These are phyloP conservation scores for Iberis pinnata DNA, from an alignment of 345 rosid genomes.

Conservation along the genomic window DNA sequence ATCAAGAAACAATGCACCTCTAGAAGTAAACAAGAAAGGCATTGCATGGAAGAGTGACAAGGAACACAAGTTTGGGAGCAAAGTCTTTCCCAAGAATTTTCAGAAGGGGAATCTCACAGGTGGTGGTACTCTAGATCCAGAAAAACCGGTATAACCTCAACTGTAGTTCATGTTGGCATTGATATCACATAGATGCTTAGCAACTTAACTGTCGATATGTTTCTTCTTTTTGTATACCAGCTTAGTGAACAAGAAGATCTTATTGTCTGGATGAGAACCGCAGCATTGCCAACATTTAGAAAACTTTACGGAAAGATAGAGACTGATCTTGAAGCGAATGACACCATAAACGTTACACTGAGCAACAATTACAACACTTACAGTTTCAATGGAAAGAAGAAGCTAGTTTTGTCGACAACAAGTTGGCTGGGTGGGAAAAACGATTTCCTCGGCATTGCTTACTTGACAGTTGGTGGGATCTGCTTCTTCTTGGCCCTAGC, in stretches of 20 bases:
- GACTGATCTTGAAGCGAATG: conserved; percentile 52
- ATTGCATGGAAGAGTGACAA: conserved; percentile 84
- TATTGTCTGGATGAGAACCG: conserved; percentile 99
- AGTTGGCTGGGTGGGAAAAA: conserved; percentile 99
- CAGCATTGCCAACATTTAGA: conserved; percentile 96
- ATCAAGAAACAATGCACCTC: conserved; percentile 33
- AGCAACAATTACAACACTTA: conserved; percentile 78
- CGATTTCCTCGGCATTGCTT: conserved; percentile 94
- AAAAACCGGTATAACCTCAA: conserved; percentile 40
- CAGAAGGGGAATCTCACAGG: conserved; percentile 59
- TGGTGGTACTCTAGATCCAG: conserved; percentile 39
- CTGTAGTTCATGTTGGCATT: neutral
- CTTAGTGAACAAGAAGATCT: conserved; percentile 91
- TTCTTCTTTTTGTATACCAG: conserved; percentile 34
- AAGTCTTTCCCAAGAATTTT: conserved; percentile 74
- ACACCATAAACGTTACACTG: conserved; percentile 47
- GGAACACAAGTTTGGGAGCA: conserved; percentile 79
- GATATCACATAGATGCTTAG: conserved; percentile 5
- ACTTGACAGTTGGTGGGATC: conserved; percentile 80
- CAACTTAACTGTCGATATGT: neutral
- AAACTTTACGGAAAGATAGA: conserved; percentile 95
- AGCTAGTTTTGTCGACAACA: conserved; percentile 87
- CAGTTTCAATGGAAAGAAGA: conserved; percentile 92
- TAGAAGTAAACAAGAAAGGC: conserved; percentile 55
- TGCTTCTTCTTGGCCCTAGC: conserved; percentile 81